phyloP scores from a whole-genome alignment of 805 yeast species.

The Cyberlindnera lachancei region DNA sequence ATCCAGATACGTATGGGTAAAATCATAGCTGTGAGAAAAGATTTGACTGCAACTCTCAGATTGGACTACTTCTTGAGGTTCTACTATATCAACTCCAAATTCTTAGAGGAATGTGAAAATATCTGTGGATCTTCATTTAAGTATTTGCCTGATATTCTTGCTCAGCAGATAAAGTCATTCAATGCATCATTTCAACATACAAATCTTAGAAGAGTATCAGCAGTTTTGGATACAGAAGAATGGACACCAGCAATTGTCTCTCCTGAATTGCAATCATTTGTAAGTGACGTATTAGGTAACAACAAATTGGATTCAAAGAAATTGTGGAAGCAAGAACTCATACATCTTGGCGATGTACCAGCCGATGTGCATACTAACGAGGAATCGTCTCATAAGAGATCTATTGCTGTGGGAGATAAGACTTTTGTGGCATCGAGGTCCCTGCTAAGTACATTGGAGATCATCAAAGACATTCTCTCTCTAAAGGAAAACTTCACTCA shows the following conservation, averaged over 20 bases:
- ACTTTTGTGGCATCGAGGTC: conserved; percentile 55
- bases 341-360: conserved; percentile 15
- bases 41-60: conserved; percentile 51
- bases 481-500: conserved; percentile 52
- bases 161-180: conserved; percentile 58
- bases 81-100: conserved; percentile 58
- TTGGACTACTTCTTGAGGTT: conserved; percentile 58
- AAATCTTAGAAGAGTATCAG: conserved; percentile 38
- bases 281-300: conserved; percentile 45
- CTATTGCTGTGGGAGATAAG: conserved; percentile 42
- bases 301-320: conserved; percentile 36
- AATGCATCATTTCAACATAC: conserved; percentile 46
- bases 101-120: conserved; percentile 76
- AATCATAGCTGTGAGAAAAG: conserved; percentile 69
- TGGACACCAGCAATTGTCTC: conserved; percentile 75
- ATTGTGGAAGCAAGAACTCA: conserved; percentile 36
- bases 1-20: conserved; percentile 74
- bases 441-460: conserved; percentile 29
- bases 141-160: conserved; percentile 60
- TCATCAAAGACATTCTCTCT: conserved; percentile 46
- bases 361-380: conserved; percentile 1
- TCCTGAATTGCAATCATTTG: conserved; percentile 36
- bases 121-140: conserved; percentile 56
- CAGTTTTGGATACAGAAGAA: conserved; percentile 53
- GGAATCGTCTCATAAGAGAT: conserved; percentile 28